Evolutionary conservation across 345 rosid genomes (phyloP).

Genomic region (Turritis glabra): DNA sequence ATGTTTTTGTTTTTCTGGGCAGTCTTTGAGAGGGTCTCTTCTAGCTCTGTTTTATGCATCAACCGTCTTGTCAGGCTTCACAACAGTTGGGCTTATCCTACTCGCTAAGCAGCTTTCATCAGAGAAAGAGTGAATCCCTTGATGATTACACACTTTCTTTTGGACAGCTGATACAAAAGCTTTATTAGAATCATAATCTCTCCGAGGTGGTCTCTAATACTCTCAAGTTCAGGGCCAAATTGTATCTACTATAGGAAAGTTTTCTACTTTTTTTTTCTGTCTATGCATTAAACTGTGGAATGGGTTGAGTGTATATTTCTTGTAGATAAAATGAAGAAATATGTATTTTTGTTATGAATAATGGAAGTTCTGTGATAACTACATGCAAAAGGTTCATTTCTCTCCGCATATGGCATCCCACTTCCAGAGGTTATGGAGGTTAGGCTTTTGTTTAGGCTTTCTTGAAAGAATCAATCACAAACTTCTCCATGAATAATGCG

Average conservation of each 20-base stretch:
- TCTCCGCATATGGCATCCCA: no score
- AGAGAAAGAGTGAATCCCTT: conserved; percentile 48
- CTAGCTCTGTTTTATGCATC: conserved; percentile 63
- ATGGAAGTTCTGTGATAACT: background rate
- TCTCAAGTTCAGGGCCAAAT: background rate
- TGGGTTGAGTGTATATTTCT: background rate
- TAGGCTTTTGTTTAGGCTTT: no score
- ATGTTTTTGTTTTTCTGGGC: conserved; percentile 29
- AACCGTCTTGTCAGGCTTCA: conserved; percentile 58
- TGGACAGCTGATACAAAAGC: background rate
- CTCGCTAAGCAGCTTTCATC: conserved; percentile 67
- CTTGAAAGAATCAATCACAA: no score
- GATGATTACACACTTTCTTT: background rate
- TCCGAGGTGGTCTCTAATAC: background rate
- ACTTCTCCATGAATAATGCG: no score
- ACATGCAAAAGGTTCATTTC: no score
- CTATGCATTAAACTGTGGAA: background rate
- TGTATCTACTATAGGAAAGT: background rate
- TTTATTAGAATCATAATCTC: background rate
- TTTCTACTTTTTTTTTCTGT: background rate
- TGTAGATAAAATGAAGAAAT: background rate
- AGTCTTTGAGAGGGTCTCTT: conserved; percentile 85
- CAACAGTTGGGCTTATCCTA: conserved; percentile 63
- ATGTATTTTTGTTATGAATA: background rate
- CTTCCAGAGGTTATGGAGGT: no score